Conservation (phyloP, 495 filamentous ascomycete genomes). For the Cudoniella acicularis region DNA sequence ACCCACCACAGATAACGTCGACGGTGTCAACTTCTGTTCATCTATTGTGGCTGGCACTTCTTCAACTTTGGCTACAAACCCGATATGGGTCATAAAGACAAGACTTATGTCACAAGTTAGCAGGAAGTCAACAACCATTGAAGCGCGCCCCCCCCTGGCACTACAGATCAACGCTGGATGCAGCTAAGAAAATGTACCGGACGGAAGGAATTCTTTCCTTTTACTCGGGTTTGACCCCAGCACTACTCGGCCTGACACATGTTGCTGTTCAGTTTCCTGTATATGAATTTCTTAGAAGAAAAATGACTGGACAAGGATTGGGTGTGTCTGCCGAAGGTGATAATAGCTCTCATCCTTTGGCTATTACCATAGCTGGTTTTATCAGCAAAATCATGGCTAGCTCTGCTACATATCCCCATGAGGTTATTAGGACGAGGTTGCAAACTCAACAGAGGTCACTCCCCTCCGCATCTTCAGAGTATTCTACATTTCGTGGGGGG, state of each 20-base stretch:
- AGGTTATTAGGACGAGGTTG: constrained; percentile 85
- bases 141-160: constrained; percentile 76
- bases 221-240: constrained; percentile 92
- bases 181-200: constrained; percentile 90
- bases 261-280: constrained; percentile 97
- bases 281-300: constrained; percentile 89
- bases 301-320: constrained; percentile 83
- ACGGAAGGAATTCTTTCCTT: constrained; percentile 85
- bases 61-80: constrained; percentile 94
- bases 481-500: constrained; percentile 63
- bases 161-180: constrained; percentile 82
- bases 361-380: constrained; percentile 84
- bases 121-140: constrained; percentile 42
- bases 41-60: constrained; percentile 87
- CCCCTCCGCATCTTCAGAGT: constrained; percentile 48
- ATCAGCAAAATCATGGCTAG: constrained; percentile 93
- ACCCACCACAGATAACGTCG: constrained; percentile 37
- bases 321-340: constrained; percentile 59
- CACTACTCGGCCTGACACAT: constrained; percentile 86
- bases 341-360: constrained; percentile 60
- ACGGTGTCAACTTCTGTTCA: constrained; percentile 59
- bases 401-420: constrained; percentile 94
- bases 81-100: constrained; percentile 99
- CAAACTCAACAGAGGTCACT: constrained; percentile 77
- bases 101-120: constrained; percentile 85